phyloP scores from a whole-genome alignment of 305 asterid genomes.

The Fraxinus floribunda region DNA sequence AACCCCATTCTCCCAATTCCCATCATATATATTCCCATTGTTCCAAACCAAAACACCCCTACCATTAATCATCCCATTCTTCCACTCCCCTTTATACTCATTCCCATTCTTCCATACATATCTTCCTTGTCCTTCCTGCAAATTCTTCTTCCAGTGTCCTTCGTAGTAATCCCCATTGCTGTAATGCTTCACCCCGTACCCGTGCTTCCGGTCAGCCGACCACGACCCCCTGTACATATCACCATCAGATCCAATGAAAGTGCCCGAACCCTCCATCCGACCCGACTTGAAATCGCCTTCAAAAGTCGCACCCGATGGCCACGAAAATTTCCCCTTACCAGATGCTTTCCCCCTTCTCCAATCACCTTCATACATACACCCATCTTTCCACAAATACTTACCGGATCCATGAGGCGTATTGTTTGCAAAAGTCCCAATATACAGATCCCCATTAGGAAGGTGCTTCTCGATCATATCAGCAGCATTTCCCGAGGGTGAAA shows the following conservation, averaged over 20 bases:
- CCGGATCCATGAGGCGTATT: slow-evolving; percentile 74
- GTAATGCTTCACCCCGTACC: slow-evolving; percentile 60
- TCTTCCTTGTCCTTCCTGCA: slow-evolving; percentile 74
- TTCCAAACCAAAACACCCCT: slow-evolving; percentile 68
- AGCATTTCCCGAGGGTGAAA: slow-evolving; percentile 15
- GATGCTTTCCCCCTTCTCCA: slow-evolving; percentile 79
- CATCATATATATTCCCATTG: slow-evolving; percentile 70
- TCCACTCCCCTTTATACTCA: slow-evolving; percentile 71
- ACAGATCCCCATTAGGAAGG: slow-evolving; percentile 78
- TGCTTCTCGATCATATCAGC: slow-evolving; percentile 44
- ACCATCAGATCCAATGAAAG: slow-evolving; percentile 68
- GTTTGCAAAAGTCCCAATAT: slow-evolving; percentile 55
- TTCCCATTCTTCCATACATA: slow-evolving; percentile 71
- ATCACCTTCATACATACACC: slow-evolving; percentile 80
- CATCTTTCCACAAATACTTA: slow-evolving; percentile 75
- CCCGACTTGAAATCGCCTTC: slow-evolving; percentile 77
- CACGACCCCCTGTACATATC: slow-evolving; percentile 63
- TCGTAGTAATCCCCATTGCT: slow-evolving; percentile 69
- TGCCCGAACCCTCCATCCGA: slow-evolving; percentile 76
- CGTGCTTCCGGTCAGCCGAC: slow-evolving; percentile 66
- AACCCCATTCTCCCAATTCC: slow-evolving; percentile 69
- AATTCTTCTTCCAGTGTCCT: slow-evolving; percentile 63
- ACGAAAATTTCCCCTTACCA: slow-evolving; percentile 68
- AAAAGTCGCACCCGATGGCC: slow-evolving; percentile 79
- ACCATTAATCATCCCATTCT: slow-evolving; percentile 57